A percentile compares a stretch with the other conserved stretches of the same genome.
Evolutionary conservation across 2,329 filamentous ascomycete genomes (phyloP).

Genomic region (Sclerotinia subarctica): DNA sequence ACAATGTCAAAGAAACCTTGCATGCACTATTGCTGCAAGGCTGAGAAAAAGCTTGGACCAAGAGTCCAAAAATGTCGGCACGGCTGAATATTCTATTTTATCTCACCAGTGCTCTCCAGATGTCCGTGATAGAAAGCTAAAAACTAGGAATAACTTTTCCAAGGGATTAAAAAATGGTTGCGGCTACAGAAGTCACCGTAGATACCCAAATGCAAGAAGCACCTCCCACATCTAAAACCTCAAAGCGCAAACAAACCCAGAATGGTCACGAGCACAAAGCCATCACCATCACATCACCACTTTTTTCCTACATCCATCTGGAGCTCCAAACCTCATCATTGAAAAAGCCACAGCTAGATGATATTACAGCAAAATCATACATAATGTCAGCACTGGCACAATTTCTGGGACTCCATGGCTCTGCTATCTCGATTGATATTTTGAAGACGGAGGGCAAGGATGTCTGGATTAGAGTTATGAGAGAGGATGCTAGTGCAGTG

Average conservation of each 20-base stretch:
- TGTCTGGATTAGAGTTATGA: constrained; percentile 64
- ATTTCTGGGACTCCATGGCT: constrained; percentile 68
- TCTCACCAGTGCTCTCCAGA: background rate
- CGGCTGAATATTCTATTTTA: constrained; percentile 5
- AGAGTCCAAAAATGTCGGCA: background rate
- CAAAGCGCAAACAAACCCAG: constrained; percentile 20
- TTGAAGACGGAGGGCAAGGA: constrained; percentile 55
- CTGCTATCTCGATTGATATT: constrained; percentile 66
- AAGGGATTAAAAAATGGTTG: background rate
- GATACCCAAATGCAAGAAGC: constrained; percentile 16
- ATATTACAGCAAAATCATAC: constrained; percentile 60
- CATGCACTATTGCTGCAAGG: constrained; percentile 1
- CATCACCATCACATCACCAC: constrained; percentile 50
- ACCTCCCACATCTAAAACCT: background rate
- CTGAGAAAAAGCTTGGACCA: constrained; percentile 19
- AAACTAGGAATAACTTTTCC: background rate
- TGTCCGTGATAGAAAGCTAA: background rate
- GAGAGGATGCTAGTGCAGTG: constrained; percentile 57
- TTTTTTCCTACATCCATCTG: constrained; percentile 57
- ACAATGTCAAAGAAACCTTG: constrained; percentile 12
- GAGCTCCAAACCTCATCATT: constrained; percentile 43
- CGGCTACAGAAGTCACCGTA: background rate
- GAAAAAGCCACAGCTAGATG: constrained; percentile 48
- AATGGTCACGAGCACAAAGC: constrained; percentile 47
- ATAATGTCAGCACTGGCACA: constrained; percentile 61